Percentiles rank a stretch among this genome's conserved stretches.
Conservation (phyloP, 1,284 basidiomycete species). For the Ustilago cynodontis region DNA sequence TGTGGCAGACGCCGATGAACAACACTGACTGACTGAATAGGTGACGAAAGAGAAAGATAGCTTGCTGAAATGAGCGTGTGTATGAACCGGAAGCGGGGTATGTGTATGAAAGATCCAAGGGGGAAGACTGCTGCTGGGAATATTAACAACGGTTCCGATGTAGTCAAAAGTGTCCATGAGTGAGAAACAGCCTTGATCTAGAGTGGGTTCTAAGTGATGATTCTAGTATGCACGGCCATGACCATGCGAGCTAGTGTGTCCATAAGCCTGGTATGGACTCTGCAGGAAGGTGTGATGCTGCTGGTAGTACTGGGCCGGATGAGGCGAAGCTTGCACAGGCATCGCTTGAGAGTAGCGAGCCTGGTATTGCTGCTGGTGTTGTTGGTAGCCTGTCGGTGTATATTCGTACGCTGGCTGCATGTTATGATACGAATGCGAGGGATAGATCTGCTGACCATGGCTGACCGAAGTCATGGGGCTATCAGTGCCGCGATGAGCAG, state of each 20-base stretch:
- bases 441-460: conserved; percentile 30
- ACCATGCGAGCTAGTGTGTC: conserved; percentile 3
- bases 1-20: conserved; percentile 5
- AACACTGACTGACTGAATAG: conserved; percentile 5
- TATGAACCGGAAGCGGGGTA: conserved; percentile 9
- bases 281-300: conserved; percentile 25
- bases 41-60: conserved; percentile 7
- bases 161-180: conserved; percentile 17
- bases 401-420: conserved; percentile 29
- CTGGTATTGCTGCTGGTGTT: conserved; percentile 11
- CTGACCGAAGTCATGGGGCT: conserved; percentile 43
- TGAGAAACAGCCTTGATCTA: conserved; percentile 5
- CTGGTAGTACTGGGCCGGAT: conserved; percentile 26
- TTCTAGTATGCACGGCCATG: conserved; percentile 26
- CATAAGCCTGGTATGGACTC: conserved; percentile 23
- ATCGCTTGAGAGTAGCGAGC: conserved; percentile 9
- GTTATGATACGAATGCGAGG: conserved; percentile 20
- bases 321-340: conserved; percentile 14
- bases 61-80: conserved; percentile 1
- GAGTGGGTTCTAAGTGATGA: no score
- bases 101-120: conserved; percentile 1
- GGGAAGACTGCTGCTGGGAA: background rate
- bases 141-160: conserved; percentile 9
- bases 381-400: conserved; percentile 5
- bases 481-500: conserved; percentile 30